Conservation (phyloP, 1,139 yeast genomes). For the Protomyces inouyei region DNA sequence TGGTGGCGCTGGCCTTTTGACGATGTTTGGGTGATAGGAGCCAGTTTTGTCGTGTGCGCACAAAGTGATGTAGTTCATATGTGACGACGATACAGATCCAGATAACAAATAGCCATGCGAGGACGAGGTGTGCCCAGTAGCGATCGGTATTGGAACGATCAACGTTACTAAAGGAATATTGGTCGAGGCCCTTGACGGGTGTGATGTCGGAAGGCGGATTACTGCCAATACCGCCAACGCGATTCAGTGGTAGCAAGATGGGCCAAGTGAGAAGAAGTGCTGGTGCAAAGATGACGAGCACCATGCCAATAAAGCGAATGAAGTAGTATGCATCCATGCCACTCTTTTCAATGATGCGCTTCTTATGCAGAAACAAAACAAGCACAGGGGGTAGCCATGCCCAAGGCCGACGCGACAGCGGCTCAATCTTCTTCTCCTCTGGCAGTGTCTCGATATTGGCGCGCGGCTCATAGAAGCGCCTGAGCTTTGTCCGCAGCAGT, state of each 20-base stretch:
- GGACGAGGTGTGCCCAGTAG: conserved; percentile 79
- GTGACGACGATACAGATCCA: conserved; percentile 63
- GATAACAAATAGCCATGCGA: conserved; percentile 76
- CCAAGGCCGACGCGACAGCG: conserved; percentile 14
- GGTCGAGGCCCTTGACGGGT: conserved; percentile 56
- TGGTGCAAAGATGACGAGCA: conserved; percentile 53
- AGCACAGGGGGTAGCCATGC: conserved; percentile 54
- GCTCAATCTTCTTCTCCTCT: conserved; percentile 10
- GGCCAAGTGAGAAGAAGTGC: conserved; percentile 72
- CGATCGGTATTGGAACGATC: conserved; percentile 51
- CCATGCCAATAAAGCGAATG: conserved; percentile 65
- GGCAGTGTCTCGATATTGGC: conserved; percentile 42
- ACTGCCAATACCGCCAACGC: conserved; percentile 58
- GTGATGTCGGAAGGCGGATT: conserved; percentile 37
- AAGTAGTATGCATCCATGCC: conserved; percentile 81
- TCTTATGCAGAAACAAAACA: conserved; percentile 51
- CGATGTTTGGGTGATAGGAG: conserved; percentile 63
- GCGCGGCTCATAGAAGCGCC: conserved; percentile 79
- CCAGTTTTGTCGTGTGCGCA: conserved; percentile 78
- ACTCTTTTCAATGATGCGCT: conserved; percentile 64
- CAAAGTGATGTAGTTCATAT: conserved; percentile 74
- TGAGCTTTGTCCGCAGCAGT: conserved; percentile 58
- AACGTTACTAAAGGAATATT: conserved; percentile 73
- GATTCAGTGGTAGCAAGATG: conserved; percentile 78
- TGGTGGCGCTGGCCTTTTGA: conserved; percentile 58